Evolutionary conservation across 2,329 filamentous ascomycete genomes (phyloP).

Genomic region (Fusarium anguioides): DNA sequence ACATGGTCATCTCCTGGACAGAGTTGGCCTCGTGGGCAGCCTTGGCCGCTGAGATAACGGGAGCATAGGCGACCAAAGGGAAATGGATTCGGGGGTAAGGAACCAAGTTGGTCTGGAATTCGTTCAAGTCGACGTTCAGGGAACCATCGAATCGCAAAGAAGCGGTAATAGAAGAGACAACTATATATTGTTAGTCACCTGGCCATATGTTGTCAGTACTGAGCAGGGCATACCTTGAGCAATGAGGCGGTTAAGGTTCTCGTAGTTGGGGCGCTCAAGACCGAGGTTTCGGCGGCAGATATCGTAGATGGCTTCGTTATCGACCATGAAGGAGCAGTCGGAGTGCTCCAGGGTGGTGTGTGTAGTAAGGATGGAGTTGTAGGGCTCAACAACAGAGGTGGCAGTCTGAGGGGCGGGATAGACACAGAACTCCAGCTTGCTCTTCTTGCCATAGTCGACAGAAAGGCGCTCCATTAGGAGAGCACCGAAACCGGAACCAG

Average conservation of each 20-base stretch:
- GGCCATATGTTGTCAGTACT: not conserved
- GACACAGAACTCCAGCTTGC: constrained; percentile 99
- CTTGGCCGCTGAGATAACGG: constrained; percentile 94
- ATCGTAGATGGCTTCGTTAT: constrained; percentile 99
- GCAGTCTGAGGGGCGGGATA: constrained; percentile 98
- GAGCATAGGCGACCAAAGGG: constrained; percentile 95
- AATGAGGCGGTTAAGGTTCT: constrained; percentile 98
- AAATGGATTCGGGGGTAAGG: constrained; percentile 99
- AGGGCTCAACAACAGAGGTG: constrained; percentile 98
- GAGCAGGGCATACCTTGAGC: constrained; percentile 77
- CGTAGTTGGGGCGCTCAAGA: constrained; percentile 96
- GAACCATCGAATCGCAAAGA: constrained; percentile 98
- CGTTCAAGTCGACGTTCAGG: constrained; percentile 98
- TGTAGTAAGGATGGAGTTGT: constrained; percentile 99
- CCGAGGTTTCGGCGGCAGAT: constrained; percentile 98
- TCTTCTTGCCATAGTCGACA: constrained; percentile 99
- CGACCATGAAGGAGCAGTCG: constrained; percentile 99
- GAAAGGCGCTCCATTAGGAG: constrained; percentile 99
- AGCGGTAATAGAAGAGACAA: constrained; percentile 97
- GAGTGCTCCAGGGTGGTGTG: constrained; percentile 99
- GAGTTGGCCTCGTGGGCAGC: constrained; percentile 98
- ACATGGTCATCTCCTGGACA: constrained; percentile 97
- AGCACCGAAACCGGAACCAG: constrained; percentile 97
- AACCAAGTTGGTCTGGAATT: constrained; percentile 99
- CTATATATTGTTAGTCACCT: constrained; percentile 58